These are phyloP conservation scores for Chlorella sp. DNA, from an alignment of 139 green algal genomes.

Conservation along the genomic window DNA sequence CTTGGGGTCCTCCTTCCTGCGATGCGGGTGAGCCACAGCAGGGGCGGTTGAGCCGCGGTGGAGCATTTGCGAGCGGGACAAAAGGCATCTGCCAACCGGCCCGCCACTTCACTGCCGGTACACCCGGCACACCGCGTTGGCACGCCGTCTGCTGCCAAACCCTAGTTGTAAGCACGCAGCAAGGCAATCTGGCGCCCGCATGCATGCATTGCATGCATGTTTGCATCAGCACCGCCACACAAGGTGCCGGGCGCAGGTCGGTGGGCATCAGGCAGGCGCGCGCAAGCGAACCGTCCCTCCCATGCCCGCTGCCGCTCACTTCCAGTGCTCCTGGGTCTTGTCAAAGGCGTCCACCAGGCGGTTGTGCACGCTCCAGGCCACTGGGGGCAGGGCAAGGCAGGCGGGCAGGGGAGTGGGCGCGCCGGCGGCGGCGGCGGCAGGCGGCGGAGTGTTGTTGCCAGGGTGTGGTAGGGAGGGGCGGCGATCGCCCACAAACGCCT, in stretches of 20 bases:
- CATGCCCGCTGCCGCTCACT: conserved; percentile 43
- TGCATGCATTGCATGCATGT: background rate
- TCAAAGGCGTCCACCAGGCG: conserved; percentile 85
- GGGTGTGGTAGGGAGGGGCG: background rate
- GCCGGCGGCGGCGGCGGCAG: background rate
- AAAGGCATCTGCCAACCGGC: too few relatives aligned
- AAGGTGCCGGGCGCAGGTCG: too few relatives aligned
- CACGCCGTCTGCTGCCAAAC: too few relatives aligned
- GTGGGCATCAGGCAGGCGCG: background rate
- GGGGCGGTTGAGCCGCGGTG: too few relatives aligned
- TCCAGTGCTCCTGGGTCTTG: conserved; percentile 85
- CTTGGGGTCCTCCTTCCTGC: conserved; percentile 83
- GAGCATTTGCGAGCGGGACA: too few relatives aligned
- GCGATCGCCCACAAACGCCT: background rate
- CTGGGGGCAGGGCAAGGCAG: background rate
- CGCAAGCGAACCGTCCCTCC: background rate
- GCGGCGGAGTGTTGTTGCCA: background rate
- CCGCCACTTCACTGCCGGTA: too few relatives aligned
- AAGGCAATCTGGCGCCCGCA: background rate
- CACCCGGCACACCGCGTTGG: too few relatives aligned
- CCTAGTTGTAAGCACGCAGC: background rate
- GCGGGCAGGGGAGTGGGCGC: background rate
- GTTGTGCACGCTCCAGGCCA: conserved; percentile 82
- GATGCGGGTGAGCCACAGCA: background rate
- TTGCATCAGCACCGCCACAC: background rate